These are phyloP conservation scores for Clarireedia hainanense DNA, from an alignment of 2,329 filamentous ascomycete genomes.

Conservation along the genomic window DNA sequence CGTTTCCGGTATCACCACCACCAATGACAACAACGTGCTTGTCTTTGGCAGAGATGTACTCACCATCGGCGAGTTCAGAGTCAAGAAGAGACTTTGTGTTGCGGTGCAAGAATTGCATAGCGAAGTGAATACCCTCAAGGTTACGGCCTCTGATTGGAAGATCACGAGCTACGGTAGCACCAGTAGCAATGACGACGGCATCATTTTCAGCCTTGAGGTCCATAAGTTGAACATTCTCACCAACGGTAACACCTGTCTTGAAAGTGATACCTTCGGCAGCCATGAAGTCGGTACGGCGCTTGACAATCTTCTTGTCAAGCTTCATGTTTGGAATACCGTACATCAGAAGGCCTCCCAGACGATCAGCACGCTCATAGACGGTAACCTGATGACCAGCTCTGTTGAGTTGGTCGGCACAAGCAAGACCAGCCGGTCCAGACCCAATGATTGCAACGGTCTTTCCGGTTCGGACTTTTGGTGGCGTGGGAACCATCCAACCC, in stretches of 20 bases:
- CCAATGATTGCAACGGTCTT: constrained; percentile 86
- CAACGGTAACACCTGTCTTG: constrained; percentile 69
- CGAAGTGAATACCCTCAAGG: constrained; percentile 85
- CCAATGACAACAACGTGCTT: constrained; percentile 96
- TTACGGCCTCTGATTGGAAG: constrained; percentile 84
- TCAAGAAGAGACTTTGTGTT: constrained; percentile 97
- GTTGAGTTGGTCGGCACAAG: constrained; percentile 89
- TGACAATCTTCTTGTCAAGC: constrained; percentile 94
- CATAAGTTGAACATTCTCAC: constrained; percentile 62
- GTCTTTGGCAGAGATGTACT: constrained; percentile 90
- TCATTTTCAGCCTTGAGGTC: constrained; percentile 69
- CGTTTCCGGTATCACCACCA: constrained; percentile 95
- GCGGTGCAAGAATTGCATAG: constrained; percentile 95
- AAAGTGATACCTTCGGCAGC: constrained; percentile 79
- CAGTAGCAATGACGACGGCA: constrained; percentile 84
- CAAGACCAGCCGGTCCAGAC: constrained; percentile 85
- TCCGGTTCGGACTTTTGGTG: constrained; percentile 72
- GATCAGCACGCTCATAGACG: constrained; percentile 87
- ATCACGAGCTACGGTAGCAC: constrained; percentile 87
- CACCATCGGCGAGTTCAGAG: constrained; percentile 72
- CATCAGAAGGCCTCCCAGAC: constrained; percentile 87
- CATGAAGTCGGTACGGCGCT: constrained; percentile 94
- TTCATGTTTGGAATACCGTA: constrained; percentile 99
- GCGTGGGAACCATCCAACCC: constrained; percentile 90
- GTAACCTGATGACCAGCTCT: constrained; percentile 82